These are phyloP conservation scores for Cryptosporidium ubiquitum DNA, from an alignment of 169 alveolate species.

Conservation along the genomic window DNA sequence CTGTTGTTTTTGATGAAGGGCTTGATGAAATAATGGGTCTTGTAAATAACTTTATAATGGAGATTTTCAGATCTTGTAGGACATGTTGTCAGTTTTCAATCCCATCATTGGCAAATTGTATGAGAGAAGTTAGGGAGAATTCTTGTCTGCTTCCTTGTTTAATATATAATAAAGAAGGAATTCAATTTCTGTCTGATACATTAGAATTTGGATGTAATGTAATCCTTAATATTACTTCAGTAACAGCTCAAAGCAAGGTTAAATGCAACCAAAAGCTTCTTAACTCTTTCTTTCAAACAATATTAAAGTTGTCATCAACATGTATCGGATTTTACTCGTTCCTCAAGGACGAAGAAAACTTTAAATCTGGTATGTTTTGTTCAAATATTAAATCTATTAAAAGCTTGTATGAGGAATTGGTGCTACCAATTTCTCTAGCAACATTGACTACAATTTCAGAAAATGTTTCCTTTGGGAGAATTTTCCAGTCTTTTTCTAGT, in stretches of 20 bases:
- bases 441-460: conserved; percentile 44
- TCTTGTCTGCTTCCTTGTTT: conserved; percentile 22
- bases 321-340: conserved; percentile 39
- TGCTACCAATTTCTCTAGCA: conserved; percentile 43
- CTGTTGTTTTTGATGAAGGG: background rate
- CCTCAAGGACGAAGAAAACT: background rate
- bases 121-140: background rate
- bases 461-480: conserved; percentile 36
- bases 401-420: conserved; percentile 1
- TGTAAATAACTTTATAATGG: background rate
- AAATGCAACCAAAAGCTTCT: background rate
- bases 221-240: conserved; percentile 28
- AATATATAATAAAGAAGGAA: conserved; percentile 24
- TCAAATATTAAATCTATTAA: background rate
- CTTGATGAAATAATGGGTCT: conserved; percentile 19
- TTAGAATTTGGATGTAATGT: conserved; percentile 56
- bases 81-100: conserved; percentile 22
- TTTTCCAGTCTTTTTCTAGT: conserved; percentile 22
- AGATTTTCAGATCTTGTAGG: conserved; percentile 9
- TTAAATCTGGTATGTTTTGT: background rate
- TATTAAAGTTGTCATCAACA: conserved; percentile 37
- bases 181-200: conserved; percentile 14
- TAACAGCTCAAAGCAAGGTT: background rate
- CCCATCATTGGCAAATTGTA: conserved; percentile 27
- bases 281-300: conserved; percentile 18